Evolutionary conservation across 768 basidiomycete genomes (phyloP).

Genomic region (Tylopilus cervinicoccineus): DNA sequence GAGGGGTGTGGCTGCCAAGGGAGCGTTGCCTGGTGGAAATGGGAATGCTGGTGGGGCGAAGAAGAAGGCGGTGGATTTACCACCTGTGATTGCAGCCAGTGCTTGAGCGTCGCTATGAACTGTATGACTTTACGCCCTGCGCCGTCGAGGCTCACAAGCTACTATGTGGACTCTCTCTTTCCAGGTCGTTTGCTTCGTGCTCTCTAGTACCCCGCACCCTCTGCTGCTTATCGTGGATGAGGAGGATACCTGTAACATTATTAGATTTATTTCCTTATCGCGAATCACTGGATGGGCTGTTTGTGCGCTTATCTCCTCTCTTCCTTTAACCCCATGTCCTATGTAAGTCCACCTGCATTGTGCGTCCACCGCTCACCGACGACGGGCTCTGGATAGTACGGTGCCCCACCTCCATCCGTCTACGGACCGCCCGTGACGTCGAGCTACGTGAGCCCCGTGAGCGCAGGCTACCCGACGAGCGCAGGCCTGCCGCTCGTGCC

Average conservation of each 20-base stretch:
- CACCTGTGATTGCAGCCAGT: slow-evolving; percentile 35
- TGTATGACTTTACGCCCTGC: not conserved
- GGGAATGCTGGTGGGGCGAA: slow-evolving; percentile 13
- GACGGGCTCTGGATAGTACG: not conserved
- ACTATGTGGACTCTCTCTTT: slow-evolving; percentile 3
- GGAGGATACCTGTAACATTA: slow-evolving; percentile 36
- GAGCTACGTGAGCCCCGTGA: not conserved
- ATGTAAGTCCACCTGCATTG: not conserved
- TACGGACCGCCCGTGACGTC: not conserved
- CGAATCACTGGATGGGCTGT: too few species aligned
- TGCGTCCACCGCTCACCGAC: not conserved
- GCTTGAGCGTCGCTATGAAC: slow-evolving; percentile 17
- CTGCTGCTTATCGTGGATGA: not conserved
- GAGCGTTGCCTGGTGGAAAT: slow-evolving; percentile 8
- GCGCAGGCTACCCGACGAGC: not conserved
- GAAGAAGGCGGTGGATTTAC: slow-evolving; percentile 29
- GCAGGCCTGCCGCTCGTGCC: not conserved
- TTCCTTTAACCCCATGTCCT: too few species aligned
- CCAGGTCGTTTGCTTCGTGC: not conserved
- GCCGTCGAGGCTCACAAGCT: not conserved
- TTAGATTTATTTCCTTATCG: slow-evolving; percentile 9
- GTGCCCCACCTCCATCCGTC: slow-evolving; percentile 7
- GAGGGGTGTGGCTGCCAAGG: slow-evolving; percentile 4
- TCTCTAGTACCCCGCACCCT: not conserved
- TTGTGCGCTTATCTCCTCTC: too few species aligned